Evolutionary conservation across 2,329 filamentous ascomycete genomes (phyloP), one percentile per base, ranked within the genome.

Genomic region (Exophiala xenobiotica): DNA sequence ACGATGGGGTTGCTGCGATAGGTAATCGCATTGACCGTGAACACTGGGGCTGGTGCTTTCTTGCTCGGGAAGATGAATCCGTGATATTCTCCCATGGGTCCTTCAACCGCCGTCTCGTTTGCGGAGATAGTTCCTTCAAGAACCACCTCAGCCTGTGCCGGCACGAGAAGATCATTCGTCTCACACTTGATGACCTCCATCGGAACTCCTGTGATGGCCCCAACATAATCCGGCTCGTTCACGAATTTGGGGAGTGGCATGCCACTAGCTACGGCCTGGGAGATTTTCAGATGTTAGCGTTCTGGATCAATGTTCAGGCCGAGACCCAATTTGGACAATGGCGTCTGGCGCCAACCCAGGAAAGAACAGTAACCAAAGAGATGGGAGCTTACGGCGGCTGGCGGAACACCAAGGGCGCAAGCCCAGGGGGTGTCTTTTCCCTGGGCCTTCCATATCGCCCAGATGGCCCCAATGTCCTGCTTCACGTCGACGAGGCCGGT

Each of bases 181-280:
- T 79, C 77, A 47, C 76, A 79, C 56, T 78, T 79, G 24, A 76
- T 71, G 0, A 80, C 56, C 24, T 79, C 72, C 5, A 79, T 48
- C 0, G 76, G 64, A 0, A 61, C 52, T 2, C 76, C 76, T 1
- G 67, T 67, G 48, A 79, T 65, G 0, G 75, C 70, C 1, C 77
- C 76, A 4, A 78, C 66, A 46, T 78, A 79, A 1, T 67, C 74
- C 2, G 70, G 71, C 59, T 80, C 78, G 0, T 70, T 71, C 0
- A 78, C 65, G 0, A 75, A 74, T 18, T 74, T 73, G 0, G 77
- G 76, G 12, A 77, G 62, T 0, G 75, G 76, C 71, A 78, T 75
- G 16, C 66, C 68, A 0, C 73, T 64, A 0, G 74, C 76, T 65
- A 80, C 74, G 35, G 27, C 27, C 27, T 31, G 27, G 27, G 14